Evolutionary conservation across 2,329 filamentous ascomycete genomes (phyloP), one percentile per base, ranked within the genome.

Genomic region (Cordyceps cicadae): DNA sequence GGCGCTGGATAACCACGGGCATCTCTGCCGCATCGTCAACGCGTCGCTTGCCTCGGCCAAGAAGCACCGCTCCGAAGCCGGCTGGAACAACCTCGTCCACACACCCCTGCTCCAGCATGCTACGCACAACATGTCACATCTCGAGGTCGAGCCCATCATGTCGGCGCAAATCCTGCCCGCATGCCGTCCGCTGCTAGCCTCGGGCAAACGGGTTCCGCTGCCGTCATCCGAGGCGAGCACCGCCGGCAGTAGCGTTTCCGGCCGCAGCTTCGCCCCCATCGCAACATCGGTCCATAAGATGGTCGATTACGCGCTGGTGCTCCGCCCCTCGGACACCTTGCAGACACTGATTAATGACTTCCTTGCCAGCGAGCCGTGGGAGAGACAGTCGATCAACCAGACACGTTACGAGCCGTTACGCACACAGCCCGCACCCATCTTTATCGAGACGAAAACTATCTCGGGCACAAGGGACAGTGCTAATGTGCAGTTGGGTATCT

Each of bases 31-130:
- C n/a, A 46, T 56, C 17, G 41, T 48, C 6, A n/a, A 11, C 29
- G 17, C 48, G 29, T 46, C 54, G 17, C 3, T 48, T 34, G 54
- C 26, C 7, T 48, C 54, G 14, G 17, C 54, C 29, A 48, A 56
- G n/a, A 48, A 48, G 29, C n/a, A 29, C 54, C 54, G 54, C 12
- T 48, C 41, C n/a, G 54, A 56, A 19, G 15, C 54, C 15, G 17
- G 41, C n/a, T 56, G 41, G 54, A 56, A 56, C 26, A 56, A 48
- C 4, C 54, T 56, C 41, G 41, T 56, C 26, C 41, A 56, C 41
- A 56, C 54, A 15, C 54, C 54, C 9, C 11, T 56, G 1, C 54
- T 56, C 6, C 12, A 48, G 54, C 43, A 48, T 14, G 54, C 54
- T 9, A 56, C 41, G 2, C 41, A 5, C 11, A 7, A 19, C 12